These are phyloP conservation scores for Cicer yamashitae DNA, from an alignment of 306 rosid genomes.

Conservation along the genomic window DNA sequence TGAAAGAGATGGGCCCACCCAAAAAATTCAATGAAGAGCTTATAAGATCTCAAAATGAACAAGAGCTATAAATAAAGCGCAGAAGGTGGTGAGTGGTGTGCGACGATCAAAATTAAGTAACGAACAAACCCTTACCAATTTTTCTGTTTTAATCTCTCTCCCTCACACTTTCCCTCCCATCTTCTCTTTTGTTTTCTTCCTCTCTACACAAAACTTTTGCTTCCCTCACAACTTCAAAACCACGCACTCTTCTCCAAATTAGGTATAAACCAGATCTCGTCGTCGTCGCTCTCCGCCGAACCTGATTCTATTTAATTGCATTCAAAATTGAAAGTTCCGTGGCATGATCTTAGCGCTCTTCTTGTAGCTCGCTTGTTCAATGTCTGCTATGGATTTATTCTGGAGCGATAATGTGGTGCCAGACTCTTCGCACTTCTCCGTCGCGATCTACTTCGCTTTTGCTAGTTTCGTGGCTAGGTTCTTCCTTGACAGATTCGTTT, in stretches of 20 bases:
- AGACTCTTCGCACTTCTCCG: conserved; percentile 57
- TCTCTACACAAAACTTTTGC: conserved; percentile 3
- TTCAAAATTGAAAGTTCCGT: not conserved
- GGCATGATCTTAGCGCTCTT: conserved; percentile 38
- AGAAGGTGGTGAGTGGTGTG: not conserved
- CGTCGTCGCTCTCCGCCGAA: not conserved
- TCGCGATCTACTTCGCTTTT: conserved; percentile 70
- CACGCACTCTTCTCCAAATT: not conserved
- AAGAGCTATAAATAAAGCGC: conserved; percentile 18
- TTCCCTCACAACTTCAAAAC: conserved; percentile 4
- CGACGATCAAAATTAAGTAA: not conserved
- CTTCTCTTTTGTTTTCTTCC: conserved; percentile 1
- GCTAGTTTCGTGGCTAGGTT: conserved; percentile 59
- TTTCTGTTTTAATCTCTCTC: conserved; percentile 24
- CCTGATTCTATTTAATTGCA: conserved; percentile 13
- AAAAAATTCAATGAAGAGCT: conserved; percentile 10
- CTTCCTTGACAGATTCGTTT: conserved; percentile 75
- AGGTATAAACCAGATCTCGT: conserved; percentile 49
- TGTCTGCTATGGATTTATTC: conserved; percentile 60
- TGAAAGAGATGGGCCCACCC: not conserved
- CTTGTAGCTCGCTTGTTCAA: conserved; percentile 16
- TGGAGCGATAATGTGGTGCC: conserved; percentile 55
- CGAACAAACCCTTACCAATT: conserved; percentile 25
- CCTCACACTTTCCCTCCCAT: conserved; percentile 41
- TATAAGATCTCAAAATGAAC: conserved; percentile 3